A percentile compares a stretch with the other conserved stretches of the same genome.
Conservation (phyloP, 139 green algal genomes). For the Auxenochlorella protothecoides region DNA sequence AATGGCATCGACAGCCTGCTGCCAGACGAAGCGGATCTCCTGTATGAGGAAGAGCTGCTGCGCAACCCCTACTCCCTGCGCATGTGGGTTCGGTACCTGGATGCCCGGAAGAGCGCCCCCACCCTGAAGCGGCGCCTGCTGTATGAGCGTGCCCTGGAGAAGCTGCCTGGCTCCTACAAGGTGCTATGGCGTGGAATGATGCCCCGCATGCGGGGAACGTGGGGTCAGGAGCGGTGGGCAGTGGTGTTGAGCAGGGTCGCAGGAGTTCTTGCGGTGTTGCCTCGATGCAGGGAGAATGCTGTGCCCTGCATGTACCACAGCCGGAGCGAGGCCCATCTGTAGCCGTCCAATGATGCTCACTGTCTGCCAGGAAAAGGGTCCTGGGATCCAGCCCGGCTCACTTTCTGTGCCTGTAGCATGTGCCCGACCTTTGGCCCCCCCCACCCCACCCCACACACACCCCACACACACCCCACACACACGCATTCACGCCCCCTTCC, state of each 20-base stretch:
- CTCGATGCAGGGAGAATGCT: too few species aligned
- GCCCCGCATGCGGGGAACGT: too few species aligned
- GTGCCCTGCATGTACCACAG: too few species aligned
- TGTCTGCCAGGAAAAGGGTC: too few species aligned
- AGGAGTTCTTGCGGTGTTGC: too few species aligned
- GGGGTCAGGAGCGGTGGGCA: neutral
- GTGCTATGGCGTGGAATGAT: slow-evolving; percentile 20
- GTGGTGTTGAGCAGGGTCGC: neutral
- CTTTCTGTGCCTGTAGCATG: too few species aligned
- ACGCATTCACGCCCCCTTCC: neutral
- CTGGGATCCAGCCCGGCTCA: too few species aligned
- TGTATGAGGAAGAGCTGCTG: slow-evolving; percentile 95
- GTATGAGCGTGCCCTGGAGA: slow-evolving; percentile 81
- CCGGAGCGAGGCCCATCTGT: too few species aligned
- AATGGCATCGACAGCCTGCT: slow-evolving; percentile 58
- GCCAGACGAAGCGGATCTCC: slow-evolving; percentile 78
- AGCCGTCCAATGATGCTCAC: too few species aligned
- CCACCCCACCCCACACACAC: neutral
- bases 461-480: neutral
- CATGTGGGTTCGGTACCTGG: slow-evolving; percentile 87
- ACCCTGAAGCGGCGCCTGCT: slow-evolving; percentile 63
- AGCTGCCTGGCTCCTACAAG: slow-evolving; percentile 91
- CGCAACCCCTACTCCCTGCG: slow-evolving; percentile 85
- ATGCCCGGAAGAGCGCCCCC: slow-evolving; percentile 56
- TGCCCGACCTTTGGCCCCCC: neutral